These are phyloP conservation scores for Vinca major DNA, from an alignment of 305 asterid species.

Conservation along the genomic window DNA sequence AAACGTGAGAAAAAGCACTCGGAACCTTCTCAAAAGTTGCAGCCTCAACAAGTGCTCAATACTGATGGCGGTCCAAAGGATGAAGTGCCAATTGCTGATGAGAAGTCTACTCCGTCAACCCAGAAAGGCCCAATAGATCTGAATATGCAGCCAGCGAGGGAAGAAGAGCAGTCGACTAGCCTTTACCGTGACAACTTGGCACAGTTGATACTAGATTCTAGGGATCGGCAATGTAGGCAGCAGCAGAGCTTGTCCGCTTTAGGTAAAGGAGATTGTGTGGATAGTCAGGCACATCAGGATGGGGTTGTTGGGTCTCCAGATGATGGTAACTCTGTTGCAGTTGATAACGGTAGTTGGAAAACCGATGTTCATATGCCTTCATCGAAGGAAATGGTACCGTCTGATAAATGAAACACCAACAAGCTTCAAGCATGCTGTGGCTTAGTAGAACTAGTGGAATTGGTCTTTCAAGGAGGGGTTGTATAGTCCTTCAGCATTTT, in stretches of 20 bases:
- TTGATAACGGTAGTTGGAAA: conserved; percentile 16
- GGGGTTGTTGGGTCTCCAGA: conserved; percentile 18
- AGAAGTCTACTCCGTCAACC: conserved; percentile 26
- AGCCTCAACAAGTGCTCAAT: conserved; percentile 19
- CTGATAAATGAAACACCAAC: not conserved
- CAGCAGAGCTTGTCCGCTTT: conserved; percentile 21
- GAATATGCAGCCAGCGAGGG: conserved; percentile 77
- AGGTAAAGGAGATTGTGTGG: conserved; percentile 21
- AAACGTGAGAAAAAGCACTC: conserved; percentile 44
- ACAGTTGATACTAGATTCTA: conserved; percentile 17
- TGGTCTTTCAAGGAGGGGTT: conserved; percentile 2
- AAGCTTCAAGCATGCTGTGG: too few relatives aligned
- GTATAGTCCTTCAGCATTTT: conserved; percentile 16
- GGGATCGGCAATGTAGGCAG: conserved; percentile 28
- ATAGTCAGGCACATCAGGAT: conserved; percentile 25
- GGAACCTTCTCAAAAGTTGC: conserved; percentile 28
- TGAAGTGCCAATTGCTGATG: conserved; percentile 25
- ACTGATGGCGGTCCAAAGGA: conserved; percentile 22
- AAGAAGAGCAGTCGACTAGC: conserved; percentile 50
- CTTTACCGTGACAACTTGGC: conserved; percentile 30
- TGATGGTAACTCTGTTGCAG: conserved; percentile 19
- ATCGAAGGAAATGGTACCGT: conserved; percentile 10
- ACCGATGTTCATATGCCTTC: conserved; percentile 13
- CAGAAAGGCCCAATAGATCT: conserved; percentile 75
- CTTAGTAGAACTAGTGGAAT: too few relatives aligned